Base-by-base conservation (phyloP, 2,329 filamentous ascomycete genomes). In the Trichoderma koningiopsis region DNA sequence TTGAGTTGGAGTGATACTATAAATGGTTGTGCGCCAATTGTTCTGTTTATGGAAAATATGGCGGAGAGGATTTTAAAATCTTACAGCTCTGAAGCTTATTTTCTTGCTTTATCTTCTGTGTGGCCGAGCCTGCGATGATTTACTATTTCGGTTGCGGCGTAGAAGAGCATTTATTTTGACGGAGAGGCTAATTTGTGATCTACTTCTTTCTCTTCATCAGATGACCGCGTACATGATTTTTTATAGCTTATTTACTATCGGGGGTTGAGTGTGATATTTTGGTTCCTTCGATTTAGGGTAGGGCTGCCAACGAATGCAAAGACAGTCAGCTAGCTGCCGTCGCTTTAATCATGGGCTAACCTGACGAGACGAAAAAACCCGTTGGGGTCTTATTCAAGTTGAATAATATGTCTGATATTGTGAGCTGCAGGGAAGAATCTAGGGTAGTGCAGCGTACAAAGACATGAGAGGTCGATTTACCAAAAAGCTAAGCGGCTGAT, bases 321-420 rank as follows among this genome's bases (percentile, higher is more conserved):
- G 47, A 49, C 19, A 49, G 8, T 10, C 4, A 33, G 6, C 40
- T 49, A 8, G 43, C 33, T 35, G 33, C 33, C 33, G 22, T 49
- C 8, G 2, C 13, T 43, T 37, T 43, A 6, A 5, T 43, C 16
- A 10, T 10, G 7, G 3, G 8, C 10, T 19, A 8, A 43, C 3
- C 3, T 8, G 19, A n/a, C 3, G 40, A n/a, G 2, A n/a, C 6
- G 14, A 14, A 43, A n/a, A 43, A n/a, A 19, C 7, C 3, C 0
- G 1, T 2, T n/a, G n/a, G n/a, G 6, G 1, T 7, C 7, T n/a
- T 6, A 10, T 8, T n/a, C n/a, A 3, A 43, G 6, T 3, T n/a
- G 19, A 8, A 43, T n/a, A 3, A 3, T 19, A 4, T 10, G 40
- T 43, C 7, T 24, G 10, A 24, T 4, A 13, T 24, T 8, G 1